Base-by-base conservation (phyloP, 2,329 filamentous ascomycete species). In the Paecilomyces sp. region DNA sequence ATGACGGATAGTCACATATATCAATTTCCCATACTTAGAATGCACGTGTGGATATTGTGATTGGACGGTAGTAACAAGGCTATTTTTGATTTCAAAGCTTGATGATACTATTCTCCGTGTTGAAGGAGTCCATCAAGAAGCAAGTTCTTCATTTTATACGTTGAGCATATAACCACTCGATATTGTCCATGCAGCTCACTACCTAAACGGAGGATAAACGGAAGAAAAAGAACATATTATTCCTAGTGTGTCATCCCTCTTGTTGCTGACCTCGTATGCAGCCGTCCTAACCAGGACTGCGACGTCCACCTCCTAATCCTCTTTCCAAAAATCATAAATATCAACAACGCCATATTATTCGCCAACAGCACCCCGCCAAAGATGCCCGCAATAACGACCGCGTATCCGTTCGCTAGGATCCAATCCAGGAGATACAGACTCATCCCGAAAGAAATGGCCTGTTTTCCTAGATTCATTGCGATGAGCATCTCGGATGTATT, bases 401-500 rank as follows among this genome's bases (percentile, higher is more conserved):
- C 75, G 62, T 83, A 83, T 3, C 81, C 81, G n/a, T 71, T 73
- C 56, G 76, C 62, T 58, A 75, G 60, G 25, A 83, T 77, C 81
- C 81, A 84, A 60, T 82, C 76, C 15, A 83, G 68, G 57, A 83
- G 70, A 59, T 81, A 75, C 57, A 80, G 70, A 3, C 79, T 79
- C 69, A 83, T 78, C 1, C 80, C 81, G 61, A 83, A 84, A 59
- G 77, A 81, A 57, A 83, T 81, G 2, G 81, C 80, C 69, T 83
- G 81, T 67, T 83, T 83, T 11, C 81, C 81, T n/a, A 84, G 66
- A 63, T 83, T 83, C 77, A 83, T 83, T 2, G 81, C 81, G 61
- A 84, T 86, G 11, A 86, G 77, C 83, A 86, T 85, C 71, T 86
- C 84, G 25, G 79, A 81, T n/a, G 83, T 81, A 63, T 85, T 84